Evolutionary conservation across 352 stramenopile species (phyloP), one percentile per base, ranked within the genome.

Genomic region (Phytophthora pistaciae): DNA sequence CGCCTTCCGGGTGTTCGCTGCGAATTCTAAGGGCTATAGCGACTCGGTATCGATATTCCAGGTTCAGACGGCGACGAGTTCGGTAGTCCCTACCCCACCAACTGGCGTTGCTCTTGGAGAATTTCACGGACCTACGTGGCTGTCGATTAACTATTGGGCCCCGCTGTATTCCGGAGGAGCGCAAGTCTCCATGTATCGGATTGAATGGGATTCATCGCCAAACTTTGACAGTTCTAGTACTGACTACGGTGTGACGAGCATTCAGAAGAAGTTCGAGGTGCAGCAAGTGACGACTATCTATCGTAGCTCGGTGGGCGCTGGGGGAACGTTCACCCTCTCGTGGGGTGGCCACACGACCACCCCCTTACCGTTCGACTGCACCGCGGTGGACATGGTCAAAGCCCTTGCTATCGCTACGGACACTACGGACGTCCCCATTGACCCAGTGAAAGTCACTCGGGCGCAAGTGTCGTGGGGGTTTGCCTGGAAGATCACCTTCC

Each of bases 401-500:
- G 93, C 90, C 3, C 75, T 98, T 3, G 80, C 91, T 3, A 77
- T 85, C 18, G 81, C 98, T 46, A 95, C 90, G 0, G 91, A 89
- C 40, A 93, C 88, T 18, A 77, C 77, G 3, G 85, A 93, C 50
- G 82, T 98, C 18, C 84, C 82, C 0, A 68, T 90, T 5, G 82
- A 94, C 33, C 92, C 93, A 1, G 83, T 98, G 16, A 82, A 89
- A 62, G 91, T 98, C 0, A 83, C 75, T 3, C 79, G 83, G 10
- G 63, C 58, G 3, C 64, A 54, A 3, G 85, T 81, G 16, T 93
- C 85, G 11, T 97, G 95, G 84, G 96, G 94, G 1, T 98, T 86
- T 74, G 83, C 88, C 31, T 99, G 96, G 96, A 92, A 79, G 36
- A 91, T 99, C 42, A 96, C 88, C 1, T 99, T 99, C 57, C 48